Evolutionary conservation across 768 basidiomycete species (phyloP).

Genomic region (Mycena rebaudengoi): DNA sequence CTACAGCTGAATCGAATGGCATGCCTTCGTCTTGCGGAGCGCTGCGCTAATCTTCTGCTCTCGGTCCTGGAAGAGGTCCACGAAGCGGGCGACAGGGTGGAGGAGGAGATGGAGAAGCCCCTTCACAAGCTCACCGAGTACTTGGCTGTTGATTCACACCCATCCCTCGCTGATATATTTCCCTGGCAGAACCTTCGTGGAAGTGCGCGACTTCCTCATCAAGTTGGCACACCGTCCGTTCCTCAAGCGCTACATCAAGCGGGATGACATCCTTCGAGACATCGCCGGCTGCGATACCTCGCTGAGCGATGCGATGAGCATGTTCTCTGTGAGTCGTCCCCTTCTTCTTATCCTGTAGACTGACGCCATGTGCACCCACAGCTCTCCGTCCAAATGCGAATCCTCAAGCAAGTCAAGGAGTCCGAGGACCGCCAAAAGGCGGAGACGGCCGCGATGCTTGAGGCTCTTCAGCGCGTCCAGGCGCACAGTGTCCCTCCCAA

Average conservation of each 20-base stretch:
- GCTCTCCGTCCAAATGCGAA: slow-evolving; percentile 62
- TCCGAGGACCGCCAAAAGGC: slow-evolving; percentile 44
- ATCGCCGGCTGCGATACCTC: slow-evolving; percentile 60
- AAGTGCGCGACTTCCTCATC: no score
- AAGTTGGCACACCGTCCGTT: slow-evolving; percentile 66
- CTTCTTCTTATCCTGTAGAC: no score
- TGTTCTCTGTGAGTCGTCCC: slow-evolving; percentile 52
- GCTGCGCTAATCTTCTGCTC: slow-evolving; percentile 66
- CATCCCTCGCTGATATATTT: no score
- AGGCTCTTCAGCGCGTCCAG: slow-evolving; percentile 33
- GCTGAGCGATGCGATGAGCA: slow-evolving; percentile 58
- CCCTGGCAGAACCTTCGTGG: no score
- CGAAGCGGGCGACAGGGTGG: slow-evolving; percentile 52
- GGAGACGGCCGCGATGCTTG: slow-evolving; percentile 47
- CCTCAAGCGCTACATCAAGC: slow-evolving; percentile 70
- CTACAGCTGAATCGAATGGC: slow-evolving; percentile 67
- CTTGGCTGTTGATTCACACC: no score
- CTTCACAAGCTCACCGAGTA: slow-evolving; percentile 55
- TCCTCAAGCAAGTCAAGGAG: slow-evolving; percentile 57
- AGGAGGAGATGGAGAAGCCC: slow-evolving; percentile 54
- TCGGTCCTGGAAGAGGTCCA: slow-evolving; percentile 63
- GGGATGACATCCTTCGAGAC: slow-evolving; percentile 62
- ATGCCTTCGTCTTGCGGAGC: slow-evolving; percentile 68
- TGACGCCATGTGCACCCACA: slow-evolving; percentile 22
- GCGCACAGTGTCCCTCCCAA: no score